Conservation (phyloP, 2,329 filamentous ascomycete species). For the Nemania diffusa region DNA sequence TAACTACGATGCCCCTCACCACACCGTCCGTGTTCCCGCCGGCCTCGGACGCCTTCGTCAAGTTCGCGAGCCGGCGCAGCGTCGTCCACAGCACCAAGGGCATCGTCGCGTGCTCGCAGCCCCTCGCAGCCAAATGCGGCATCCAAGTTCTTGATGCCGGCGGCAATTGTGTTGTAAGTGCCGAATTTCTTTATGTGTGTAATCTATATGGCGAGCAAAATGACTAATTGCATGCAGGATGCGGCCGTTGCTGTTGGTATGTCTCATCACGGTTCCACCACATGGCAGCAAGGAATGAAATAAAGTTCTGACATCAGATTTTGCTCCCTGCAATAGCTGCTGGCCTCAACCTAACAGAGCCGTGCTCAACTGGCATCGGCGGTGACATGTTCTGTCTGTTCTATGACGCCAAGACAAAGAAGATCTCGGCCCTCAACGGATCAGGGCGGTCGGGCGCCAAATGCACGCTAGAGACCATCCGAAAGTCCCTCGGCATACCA, state of each 20-base stretch:
- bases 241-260: constrained; percentile 92
- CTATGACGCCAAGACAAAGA: constrained; percentile 84
- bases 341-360: constrained; percentile 92
- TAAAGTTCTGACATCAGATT: constrained; percentile 15
- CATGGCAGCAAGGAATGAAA: background rate
- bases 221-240: constrained; percentile 66
- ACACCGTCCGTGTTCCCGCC: constrained; percentile 60
- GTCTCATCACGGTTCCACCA: too few relatives aligned
- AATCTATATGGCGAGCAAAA: background rate
- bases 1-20: constrained; percentile 58
- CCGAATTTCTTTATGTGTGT: background rate
- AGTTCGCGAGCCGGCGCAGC: constrained; percentile 83
- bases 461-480: constrained; percentile 75
- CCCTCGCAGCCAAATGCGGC: constrained; percentile 87
- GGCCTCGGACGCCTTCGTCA: constrained; percentile 62
- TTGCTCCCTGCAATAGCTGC: constrained; percentile 68
- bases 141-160: constrained; percentile 85
- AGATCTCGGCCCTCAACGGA: constrained; percentile 88
- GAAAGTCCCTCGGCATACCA: constrained; percentile 73
- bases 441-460: constrained; percentile 84
- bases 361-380: constrained; percentile 91
- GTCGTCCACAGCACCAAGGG: constrained; percentile 94
- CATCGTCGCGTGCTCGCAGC: constrained; percentile 90
- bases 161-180: constrained; percentile 88
- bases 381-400: constrained; percentile 97